Conservation (phyloP, 176 grass and related monocot species). For the Dendrocalamus sinicus region DNA sequence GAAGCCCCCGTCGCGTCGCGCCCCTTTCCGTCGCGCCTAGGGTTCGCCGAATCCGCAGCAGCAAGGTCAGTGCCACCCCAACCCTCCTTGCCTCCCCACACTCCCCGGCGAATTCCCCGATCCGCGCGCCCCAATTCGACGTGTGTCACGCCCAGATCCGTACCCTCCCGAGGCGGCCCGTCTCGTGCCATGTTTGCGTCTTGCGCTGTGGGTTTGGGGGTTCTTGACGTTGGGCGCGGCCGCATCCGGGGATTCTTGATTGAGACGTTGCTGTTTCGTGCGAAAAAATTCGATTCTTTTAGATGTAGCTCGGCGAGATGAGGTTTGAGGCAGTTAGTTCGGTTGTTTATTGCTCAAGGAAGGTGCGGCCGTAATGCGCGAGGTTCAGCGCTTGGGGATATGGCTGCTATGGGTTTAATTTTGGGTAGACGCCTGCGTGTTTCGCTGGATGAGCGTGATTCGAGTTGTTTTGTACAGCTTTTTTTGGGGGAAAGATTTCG, state of each 20-base stretch:
- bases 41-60: neutral
- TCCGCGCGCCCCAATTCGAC: neutral
- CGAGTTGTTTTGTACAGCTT: neutral
- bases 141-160: neutral
- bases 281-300: constrained; percentile 5
- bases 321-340: neutral
- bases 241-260: neutral
- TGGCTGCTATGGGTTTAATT: neutral
- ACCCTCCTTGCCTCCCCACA: neutral
- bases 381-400: neutral
- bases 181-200: neutral
- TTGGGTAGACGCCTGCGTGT: neutral
- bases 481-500: neutral
- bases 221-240: neutral
- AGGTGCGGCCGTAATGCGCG: neutral
- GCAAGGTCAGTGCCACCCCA: constrained; percentile 4
- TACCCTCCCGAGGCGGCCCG: neutral
- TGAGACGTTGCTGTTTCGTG: neutral
- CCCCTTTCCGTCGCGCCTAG: neutral
- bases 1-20: neutral
- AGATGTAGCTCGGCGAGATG: neutral
- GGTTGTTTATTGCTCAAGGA: neutral
- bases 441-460: neutral
- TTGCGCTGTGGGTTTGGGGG: neutral
- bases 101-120: neutral